Conservation (phyloP, 345 rosid species). For the Erysimum cheiranthoides region DNA sequence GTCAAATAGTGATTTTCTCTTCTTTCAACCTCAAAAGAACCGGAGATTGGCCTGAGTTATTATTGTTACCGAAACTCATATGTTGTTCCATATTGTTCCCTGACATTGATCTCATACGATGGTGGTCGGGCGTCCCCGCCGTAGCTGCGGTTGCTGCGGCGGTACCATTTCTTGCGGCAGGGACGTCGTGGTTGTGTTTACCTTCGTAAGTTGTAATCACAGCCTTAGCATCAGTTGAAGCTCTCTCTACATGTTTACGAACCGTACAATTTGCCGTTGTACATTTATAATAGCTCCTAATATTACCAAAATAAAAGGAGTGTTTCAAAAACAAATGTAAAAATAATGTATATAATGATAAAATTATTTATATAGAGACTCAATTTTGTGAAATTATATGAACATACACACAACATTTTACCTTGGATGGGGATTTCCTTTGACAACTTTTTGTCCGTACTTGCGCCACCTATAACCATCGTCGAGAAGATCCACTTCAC, state of each 20-base stretch:
- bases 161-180: slow-evolving; percentile 70
- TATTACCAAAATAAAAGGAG: slow-evolving; percentile 10
- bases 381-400: not conserved
- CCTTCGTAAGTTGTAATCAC: slow-evolving; percentile 97
- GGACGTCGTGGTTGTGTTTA: slow-evolving; percentile 87
- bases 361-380: not conserved
- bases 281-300: slow-evolving; percentile 96
- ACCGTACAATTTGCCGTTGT: slow-evolving; percentile 85
- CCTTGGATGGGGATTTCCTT: slow-evolving; percentile 98
- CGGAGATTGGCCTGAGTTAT: slow-evolving; percentile 52
- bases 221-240: slow-evolving; percentile 83
- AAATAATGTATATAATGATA: not conserved
- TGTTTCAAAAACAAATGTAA: not conserved
- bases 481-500: slow-evolving; percentile 96
- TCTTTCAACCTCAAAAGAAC: slow-evolving; percentile 73
- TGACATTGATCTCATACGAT: slow-evolving; percentile 46
- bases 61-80: slow-evolving; percentile 56
- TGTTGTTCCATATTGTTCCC: slow-evolving; percentile 42
- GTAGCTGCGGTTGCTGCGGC: slow-evolving; percentile 49
- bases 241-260: slow-evolving; percentile 95
- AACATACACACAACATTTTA: slow-evolving; percentile 20
- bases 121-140: slow-evolving; percentile 33
- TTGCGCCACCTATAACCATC: slow-evolving; percentile 99
- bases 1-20: slow-evolving; percentile 64
- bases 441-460: slow-evolving; percentile 98